phyloP scores from a whole-genome alignment of 225 moss, liverwort and hornwort species.

The Physcomitrellopsis africana region DNA sequence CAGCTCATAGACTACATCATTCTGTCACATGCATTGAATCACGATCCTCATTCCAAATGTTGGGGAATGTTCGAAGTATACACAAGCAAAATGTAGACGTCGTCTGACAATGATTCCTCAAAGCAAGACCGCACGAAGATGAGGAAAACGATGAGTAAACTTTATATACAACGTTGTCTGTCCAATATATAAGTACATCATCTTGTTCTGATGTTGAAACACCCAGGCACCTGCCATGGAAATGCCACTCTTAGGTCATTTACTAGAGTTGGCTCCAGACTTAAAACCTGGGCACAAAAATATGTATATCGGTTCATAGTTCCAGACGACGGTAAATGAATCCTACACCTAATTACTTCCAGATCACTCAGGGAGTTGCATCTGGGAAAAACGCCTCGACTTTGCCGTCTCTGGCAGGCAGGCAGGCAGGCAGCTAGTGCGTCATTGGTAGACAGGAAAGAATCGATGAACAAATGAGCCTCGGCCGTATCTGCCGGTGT shows the following conservation, averaged over 20 bases:
- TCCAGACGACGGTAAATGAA: not conserved
- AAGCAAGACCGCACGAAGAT: too few relatives aligned
- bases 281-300: slow-evolving; percentile 32
- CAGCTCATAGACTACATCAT: too few relatives aligned
- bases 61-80: too few relatives aligned
- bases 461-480: slow-evolving; percentile 37
- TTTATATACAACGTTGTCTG: not conserved
- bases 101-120: too few relatives aligned
- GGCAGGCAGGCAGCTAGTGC: not conserved
- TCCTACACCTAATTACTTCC: slow-evolving; percentile 5
- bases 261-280: slow-evolving; percentile 22
- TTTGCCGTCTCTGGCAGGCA: not conserved
- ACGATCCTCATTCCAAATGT: too few relatives aligned
- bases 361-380: slow-evolving; percentile 8
- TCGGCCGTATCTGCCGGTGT: slow-evolving; percentile 32
- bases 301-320: not conserved
- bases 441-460: slow-evolving; percentile 39
- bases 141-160: not conserved
- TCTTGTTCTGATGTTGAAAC: not conserved
- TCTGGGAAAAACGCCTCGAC: slow-evolving; percentile 23
- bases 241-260: slow-evolving; percentile 17
- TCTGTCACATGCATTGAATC: too few relatives aligned
- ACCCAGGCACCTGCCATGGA: slow-evolving; percentile 28
- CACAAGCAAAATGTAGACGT: not conserved
- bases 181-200: slow-evolving; percentile 5